Percentiles rank a stretch among this genome's conserved stretches.
These are phyloP conservation scores for Nannochloris sp. DNA, from an alignment of 139 green algal genomes.

Conservation along the genomic window DNA sequence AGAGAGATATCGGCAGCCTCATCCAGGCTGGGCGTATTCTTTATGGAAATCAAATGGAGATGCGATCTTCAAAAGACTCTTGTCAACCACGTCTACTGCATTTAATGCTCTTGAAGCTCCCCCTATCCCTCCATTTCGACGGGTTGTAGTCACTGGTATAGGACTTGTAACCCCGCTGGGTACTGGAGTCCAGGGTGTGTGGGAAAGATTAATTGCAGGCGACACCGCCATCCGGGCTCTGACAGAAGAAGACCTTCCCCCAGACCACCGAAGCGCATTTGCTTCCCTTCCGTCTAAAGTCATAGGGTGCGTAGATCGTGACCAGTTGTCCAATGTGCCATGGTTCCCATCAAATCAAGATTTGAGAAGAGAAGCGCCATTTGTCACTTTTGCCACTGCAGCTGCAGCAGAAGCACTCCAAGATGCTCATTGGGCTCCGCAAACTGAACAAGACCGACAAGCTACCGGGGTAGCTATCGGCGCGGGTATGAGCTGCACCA, in stretches of 20 bases:
- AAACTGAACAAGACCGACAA: constrained; percentile 11
- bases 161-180: constrained; percentile 81
- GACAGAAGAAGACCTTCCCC: constrained; percentile 51
- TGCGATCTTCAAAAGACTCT: too few species aligned
- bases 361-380: constrained; percentile 23
- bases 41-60: too few species aligned
- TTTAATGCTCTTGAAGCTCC: too few species aligned
- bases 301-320: constrained; percentile 40
- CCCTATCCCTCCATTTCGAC: background rate
- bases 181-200: constrained; percentile 52
- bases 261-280: constrained; percentile 13
- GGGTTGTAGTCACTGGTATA: constrained; percentile 83
- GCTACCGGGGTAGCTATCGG: constrained; percentile 77
- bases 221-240: constrained; percentile 53
- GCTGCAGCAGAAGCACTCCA: constrained; percentile 53
- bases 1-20: too few species aligned
- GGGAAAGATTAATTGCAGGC: constrained; percentile 56
- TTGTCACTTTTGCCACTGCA: constrained; percentile 42
- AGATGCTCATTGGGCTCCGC: constrained; percentile 47
- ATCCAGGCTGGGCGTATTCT: too few species aligned
- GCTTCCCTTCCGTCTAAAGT: constrained; percentile 52
- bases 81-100: too few species aligned
- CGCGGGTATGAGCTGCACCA: constrained; percentile 76
- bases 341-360: constrained; percentile 8
- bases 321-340: constrained; percentile 22